Percentiles rank a stretch among this genome's conserved stretches.
Evolutionary conservation across 2,329 filamentous ascomycete genomes (phyloP).

Genomic region (Fusarium sp.): DNA sequence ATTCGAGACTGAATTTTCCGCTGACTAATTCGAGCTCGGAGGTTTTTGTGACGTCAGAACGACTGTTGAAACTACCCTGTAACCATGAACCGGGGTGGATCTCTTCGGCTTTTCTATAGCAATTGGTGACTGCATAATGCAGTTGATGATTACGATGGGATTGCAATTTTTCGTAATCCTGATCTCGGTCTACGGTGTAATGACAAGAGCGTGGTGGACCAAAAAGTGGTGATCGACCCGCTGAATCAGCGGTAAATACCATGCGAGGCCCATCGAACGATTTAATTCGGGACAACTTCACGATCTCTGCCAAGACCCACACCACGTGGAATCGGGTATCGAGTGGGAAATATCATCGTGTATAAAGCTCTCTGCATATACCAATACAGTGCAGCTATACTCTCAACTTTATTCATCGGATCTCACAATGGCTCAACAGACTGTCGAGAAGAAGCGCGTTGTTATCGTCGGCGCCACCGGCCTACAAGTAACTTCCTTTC

Average conservation of each 20-base stretch:
- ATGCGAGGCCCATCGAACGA: too few species aligned
- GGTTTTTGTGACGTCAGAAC: too few species aligned
- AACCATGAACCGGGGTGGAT: too few species aligned
- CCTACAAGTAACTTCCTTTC: slow-evolving; percentile 3
- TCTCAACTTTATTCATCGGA: too few species aligned
- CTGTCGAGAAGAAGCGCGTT: neutral
- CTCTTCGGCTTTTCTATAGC: accelerated
- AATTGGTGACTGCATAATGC: accelerated
- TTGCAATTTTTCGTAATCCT: accelerated
- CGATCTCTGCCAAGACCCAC: too few species aligned
- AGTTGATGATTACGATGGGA: accelerated
- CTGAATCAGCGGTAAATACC: slow-evolving; percentile 16
- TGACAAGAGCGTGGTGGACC: neutral
- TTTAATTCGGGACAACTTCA: too few species aligned
- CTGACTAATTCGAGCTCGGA: neutral
- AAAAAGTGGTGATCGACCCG: neutral
- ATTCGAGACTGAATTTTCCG: neutral
- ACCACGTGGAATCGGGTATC: too few species aligned
- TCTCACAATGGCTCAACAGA: neutral
- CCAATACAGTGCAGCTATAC: too few species aligned
- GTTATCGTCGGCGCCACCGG: neutral
- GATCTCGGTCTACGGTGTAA: neutral
- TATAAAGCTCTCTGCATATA: too few species aligned
- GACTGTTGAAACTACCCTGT: neutral
- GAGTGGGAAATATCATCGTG: too few species aligned